Base-by-base conservation (phyloP, 148 eudicot genomes). In the Tetragonia tetragonoides region DNA sequence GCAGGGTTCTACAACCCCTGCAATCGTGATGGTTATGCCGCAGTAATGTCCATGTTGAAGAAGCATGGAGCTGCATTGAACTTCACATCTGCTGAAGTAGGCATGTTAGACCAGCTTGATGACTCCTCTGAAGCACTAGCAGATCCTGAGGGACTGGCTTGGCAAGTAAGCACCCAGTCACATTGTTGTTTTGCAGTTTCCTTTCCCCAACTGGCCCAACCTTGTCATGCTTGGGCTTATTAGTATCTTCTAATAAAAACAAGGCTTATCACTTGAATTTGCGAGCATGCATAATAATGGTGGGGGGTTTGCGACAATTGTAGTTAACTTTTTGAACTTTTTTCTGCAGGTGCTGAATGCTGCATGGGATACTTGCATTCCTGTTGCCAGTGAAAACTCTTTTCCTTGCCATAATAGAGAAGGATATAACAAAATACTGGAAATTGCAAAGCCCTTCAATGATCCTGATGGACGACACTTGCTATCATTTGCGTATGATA, bases 391-490 rank as follows among this genome's bases (percentile, higher is more conserved):
- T 75, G 95, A 91, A 84, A 96, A 96, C 78, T 81, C 88, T 71
- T 77, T 93, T 81, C 82, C 95, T 69, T 96, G 98, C 83, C 86
- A 88, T 78, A 89, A 83, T 65, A 88, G 92, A 86, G 95, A 88
- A 81, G 89, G 84, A 61, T 96, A 88, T 85, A 90, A 87, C 81
- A 84, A 83, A 84, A 76, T 96, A 77, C 75, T 89, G 70, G 97
- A 88, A 78, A 93, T 86, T 69, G 95, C 99, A 66, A 96, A 96
- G 81, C 97, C 99, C 66, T 64, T 79, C 23, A 82, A 80, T 89
- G 97, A 96, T 86, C 99, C 98, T n/a, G 99, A 96, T 79, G 87
- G 88, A 81, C 87, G 93, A 64, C 92, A 93, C 70, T 84, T 88
- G 83, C 81, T 86, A 74, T 86, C 92, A 79, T 96, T 91, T 83